Evolutionary conservation across 805 yeast genomes (phyloP).

Genomic region (Zygoascus ofunaensis): DNA sequence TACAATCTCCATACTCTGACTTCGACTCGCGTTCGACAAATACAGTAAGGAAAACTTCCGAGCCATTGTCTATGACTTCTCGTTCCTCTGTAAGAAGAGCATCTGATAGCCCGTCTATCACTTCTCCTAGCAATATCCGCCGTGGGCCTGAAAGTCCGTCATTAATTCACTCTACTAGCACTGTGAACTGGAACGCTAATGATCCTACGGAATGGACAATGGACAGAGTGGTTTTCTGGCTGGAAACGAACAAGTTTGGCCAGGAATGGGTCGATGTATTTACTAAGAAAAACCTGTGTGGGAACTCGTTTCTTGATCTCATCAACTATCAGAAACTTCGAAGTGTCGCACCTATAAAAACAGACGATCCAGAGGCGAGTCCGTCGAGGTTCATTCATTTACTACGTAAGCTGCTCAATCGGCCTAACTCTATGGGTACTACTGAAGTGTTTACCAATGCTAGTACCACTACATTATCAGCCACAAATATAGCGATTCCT

Average conservation of each 20-base stretch:
- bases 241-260: constrained; percentile 58
- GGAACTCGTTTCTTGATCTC: constrained; percentile 55
- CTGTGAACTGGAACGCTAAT: constrained; percentile 39
- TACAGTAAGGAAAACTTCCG: background rate
- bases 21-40: background rate
- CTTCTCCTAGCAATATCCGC: background rate
- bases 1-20: background rate
- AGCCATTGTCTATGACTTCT: background rate
- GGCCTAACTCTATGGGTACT: background rate
- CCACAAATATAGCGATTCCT: too few species aligned
- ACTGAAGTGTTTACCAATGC: background rate
- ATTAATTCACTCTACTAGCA: constrained; percentile 9
- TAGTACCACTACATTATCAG: too few species aligned
- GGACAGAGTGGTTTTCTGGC: constrained; percentile 60
- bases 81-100: background rate
- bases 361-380: constrained; percentile 36
- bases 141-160: background rate
- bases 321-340: constrained; percentile 58
- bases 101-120: background rate
- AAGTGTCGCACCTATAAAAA: constrained; percentile 21
- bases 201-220: constrained; percentile 62
- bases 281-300: constrained; percentile 45
- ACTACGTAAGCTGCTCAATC: constrained; percentile 37
- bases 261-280: constrained; percentile 66
- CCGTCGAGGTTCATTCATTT: constrained; percentile 50